These are phyloP conservation scores for Alternaria sp. DNA, from an alignment of 2,329 filamentous ascomycete species.

Conservation along the genomic window DNA sequence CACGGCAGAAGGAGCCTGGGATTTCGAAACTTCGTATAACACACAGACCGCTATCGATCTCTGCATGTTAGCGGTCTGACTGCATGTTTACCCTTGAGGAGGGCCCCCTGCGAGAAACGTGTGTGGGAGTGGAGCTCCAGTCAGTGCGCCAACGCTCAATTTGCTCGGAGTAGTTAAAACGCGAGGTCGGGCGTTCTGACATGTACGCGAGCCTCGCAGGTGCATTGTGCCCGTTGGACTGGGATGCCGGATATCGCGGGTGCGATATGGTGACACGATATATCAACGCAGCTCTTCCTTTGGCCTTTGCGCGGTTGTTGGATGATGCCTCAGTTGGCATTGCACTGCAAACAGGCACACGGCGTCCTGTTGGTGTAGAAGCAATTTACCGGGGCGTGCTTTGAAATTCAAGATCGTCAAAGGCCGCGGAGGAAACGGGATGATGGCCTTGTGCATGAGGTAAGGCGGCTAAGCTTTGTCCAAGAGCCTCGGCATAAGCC, in stretches of 20 bases:
- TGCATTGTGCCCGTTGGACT: background rate
- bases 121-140: conserved; percentile 7
- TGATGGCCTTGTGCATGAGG: conserved; percentile 30
- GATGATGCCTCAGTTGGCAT: background rate
- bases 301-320: background rate
- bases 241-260: conserved; percentile 17
- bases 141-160: conserved; percentile 11
- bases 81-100: conserved; percentile 10
- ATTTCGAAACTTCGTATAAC: background rate
- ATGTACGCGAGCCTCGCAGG: background rate
- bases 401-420: conserved; percentile 6
- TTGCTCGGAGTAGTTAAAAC: conserved; percentile 7
- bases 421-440: conserved; percentile 15
- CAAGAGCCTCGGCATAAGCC: conserved; percentile 36
- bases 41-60: conserved; percentile 1
- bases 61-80: conserved; percentile 5
- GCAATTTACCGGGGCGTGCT: conserved; percentile 16
- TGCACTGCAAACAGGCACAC: background rate
- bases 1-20: background rate
- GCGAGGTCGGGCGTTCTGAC: background rate
- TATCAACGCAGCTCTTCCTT: background rate
- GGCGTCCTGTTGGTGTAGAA: background rate
- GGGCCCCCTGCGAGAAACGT: conserved; percentile 6
- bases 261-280: background rate
- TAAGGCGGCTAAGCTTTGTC: conserved; percentile 36